Evolutionary conservation across 2,329 filamentous ascomycete species (phyloP), one percentile per base, ranked within the genome.

Genomic region (Reticulascus tulasneorum): DNA sequence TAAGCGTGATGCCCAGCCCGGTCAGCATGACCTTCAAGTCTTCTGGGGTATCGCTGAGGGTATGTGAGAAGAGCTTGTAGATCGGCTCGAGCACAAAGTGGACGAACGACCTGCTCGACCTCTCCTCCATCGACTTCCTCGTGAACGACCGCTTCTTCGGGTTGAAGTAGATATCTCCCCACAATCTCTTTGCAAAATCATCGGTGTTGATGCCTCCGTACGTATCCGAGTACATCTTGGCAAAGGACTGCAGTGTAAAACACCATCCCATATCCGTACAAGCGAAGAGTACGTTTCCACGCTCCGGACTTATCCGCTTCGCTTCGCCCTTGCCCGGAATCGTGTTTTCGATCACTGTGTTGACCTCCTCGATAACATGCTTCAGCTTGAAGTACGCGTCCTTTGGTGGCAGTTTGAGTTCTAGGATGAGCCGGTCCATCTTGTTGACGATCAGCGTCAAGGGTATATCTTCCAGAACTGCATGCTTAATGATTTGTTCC

Each of bases 351-450:
- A 98, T 97, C 49, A 93, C 71, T 1, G 88, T 95, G 64, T 98
- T 98, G 62, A 98, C 90, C 62, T 97, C 88, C 61, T 98, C 93
- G 35, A 98, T 80, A n/a, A 96, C 89, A 59, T 97, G 90, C 66
- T 96, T 97, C 36, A 98, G 72, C 71, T 98, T 98, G 73, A 96
- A 97, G 66, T 98, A 98, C 10, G 93, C 93, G 57, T 98, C 93
- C 47, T 82, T 87, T 3, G 93, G 93, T 3, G 93, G 93, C 11
- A 98, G 74, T 60, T 94, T 94, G 33, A 98, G 71, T 64, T 98
- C 93, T 29, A 98, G 65, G 44, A 98, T 95, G 42, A 98, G 67
- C 17, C 93, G 82, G 53, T 98, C 93, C 80, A 98, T 84, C 68
- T 98, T 98, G 74, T 97, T 98, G 64, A 98, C 76, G 37, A 98